These are phyloP conservation scores for Hypoxylon lenormandii DNA, from an alignment of 495 filamentous ascomycete species.

Conservation along the genomic window DNA sequence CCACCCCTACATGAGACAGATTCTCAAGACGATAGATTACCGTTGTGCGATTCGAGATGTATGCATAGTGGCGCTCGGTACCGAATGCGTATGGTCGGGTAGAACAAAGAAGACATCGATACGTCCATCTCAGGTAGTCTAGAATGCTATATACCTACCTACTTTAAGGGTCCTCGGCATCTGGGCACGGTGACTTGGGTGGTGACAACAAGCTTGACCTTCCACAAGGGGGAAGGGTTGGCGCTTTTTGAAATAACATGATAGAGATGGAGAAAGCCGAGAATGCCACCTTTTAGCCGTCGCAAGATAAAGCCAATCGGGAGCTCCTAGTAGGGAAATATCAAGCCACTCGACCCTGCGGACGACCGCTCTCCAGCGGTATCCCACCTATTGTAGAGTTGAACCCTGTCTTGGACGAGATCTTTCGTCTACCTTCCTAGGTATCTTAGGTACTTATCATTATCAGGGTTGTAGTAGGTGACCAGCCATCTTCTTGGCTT, in stretches of 20 bases:
- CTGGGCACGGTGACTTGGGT: background rate
- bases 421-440: no score
- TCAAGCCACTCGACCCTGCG: background rate
- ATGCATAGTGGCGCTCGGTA: background rate
- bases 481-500: no score
- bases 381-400: background rate
- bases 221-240: conserved; percentile 19
- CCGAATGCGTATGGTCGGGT: background rate
- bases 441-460: no score
- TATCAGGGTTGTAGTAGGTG: no score
- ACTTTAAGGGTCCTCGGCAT: conserved; percentile 14
- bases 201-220: conserved; percentile 20
- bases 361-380: background rate
- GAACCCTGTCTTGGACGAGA: background rate
- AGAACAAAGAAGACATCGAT: background rate
- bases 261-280: background rate
- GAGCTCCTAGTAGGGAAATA: background rate
- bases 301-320: conserved; percentile 6
- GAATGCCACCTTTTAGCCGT: conserved; percentile 24
- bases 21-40: background rate
- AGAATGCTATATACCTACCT: background rate
- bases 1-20: background rate
- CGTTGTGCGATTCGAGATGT: background rate
- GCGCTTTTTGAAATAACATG: background rate
- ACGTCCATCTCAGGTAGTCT: background rate